Base-by-base conservation (phyloP, 257 asterid genomes). In the Solanum sitiens region DNA sequence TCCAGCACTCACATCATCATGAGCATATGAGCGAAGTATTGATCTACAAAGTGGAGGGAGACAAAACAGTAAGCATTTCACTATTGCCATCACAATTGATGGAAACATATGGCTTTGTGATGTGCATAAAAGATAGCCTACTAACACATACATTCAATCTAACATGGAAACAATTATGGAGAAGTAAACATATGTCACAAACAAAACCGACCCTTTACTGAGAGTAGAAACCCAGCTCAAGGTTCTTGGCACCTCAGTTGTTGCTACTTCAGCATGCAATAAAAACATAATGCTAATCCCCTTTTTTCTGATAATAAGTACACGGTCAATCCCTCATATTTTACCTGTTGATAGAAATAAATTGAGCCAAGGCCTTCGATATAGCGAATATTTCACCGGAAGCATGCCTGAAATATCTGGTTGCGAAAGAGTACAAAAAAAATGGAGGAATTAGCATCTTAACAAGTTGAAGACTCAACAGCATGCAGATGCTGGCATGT, bases 391-490 rank as follows among this genome's bases (percentile, higher is more conserved):
- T 93, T 88, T 96, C 98, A 67, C 99, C 98, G 40, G 99, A 94
- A 77, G 98, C 99, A 71, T 96, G 99, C 88, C 93, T 92, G 85
- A 96, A 94, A 90, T 96, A 96, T 87, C 99, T 96, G 93, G 87
- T 79, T 63, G 80, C 5, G 7, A 47, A 85, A 65, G 30, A 37
- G 80, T 42, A 39, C 45, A 27, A 42, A 42, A 27, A 35, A 37
- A 25, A 75, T 39, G 84, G 50, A 79, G 32, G 65, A 59, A 72
- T 79, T 61, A 87, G 33, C 44, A 77, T 20, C 21, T 79, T 39
- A 76, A 77, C 53, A 42, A 77, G 35, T 75, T 63, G 61, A 30
- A 61, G n/a, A 70, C 37, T 42, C 84, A 76, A n/a, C 84, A 42
- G 84, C 63, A 42, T 76, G 84, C 63, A n/a, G 61, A 77, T 77